Percentiles rank a stretch among this genome's conserved stretches.
Evolutionary conservation across 2,329 filamentous ascomycete species (phyloP).

Genomic region (Madurella fahalii): DNA sequence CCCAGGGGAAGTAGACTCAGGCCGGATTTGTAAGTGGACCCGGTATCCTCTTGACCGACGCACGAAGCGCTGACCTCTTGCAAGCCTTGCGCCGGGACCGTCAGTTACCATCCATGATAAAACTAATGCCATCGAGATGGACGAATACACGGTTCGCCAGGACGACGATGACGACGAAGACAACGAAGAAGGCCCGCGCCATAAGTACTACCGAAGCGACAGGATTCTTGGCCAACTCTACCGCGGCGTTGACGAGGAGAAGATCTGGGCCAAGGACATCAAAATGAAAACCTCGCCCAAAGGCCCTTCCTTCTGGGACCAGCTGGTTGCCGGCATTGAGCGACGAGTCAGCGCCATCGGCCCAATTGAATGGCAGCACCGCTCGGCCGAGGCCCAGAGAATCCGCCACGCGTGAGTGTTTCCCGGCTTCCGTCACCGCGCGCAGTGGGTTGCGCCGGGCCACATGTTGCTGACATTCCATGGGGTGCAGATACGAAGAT

Average conservation of each 20-base stretch:
- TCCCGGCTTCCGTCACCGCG: no score
- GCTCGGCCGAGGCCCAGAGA: conserved; percentile 37
- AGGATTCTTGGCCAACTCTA: conserved; percentile 70
- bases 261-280: conserved; percentile 56
- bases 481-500: conserved; percentile 43
- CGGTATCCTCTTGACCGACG: no score
- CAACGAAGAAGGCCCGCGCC: conserved; percentile 39
- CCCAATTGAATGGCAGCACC: conserved; percentile 33
- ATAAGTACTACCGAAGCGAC: conserved; percentile 61
- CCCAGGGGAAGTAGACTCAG: conserved; percentile 38
- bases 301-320: conserved; percentile 41
- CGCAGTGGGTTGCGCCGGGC: no score
- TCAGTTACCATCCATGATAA: conserved; percentile 42
- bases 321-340: conserved; percentile 33
- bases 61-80: no score
- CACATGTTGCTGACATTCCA: neutral
- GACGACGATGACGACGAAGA: conserved; percentile 42
- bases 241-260: conserved; percentile 66
- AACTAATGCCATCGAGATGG: conserved; percentile 38
- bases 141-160: conserved; percentile 26
- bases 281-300: conserved; percentile 27
- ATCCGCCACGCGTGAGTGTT: conserved; percentile 44
- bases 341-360: conserved; percentile 30
- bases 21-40: conserved; percentile 44
- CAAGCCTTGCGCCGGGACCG: conserved; percentile 41